Evolutionary conservation across 192 early-diverging fungal species (phyloP), one percentile per base, ranked within the genome.

Genomic region (Coemansia sp.): DNA sequence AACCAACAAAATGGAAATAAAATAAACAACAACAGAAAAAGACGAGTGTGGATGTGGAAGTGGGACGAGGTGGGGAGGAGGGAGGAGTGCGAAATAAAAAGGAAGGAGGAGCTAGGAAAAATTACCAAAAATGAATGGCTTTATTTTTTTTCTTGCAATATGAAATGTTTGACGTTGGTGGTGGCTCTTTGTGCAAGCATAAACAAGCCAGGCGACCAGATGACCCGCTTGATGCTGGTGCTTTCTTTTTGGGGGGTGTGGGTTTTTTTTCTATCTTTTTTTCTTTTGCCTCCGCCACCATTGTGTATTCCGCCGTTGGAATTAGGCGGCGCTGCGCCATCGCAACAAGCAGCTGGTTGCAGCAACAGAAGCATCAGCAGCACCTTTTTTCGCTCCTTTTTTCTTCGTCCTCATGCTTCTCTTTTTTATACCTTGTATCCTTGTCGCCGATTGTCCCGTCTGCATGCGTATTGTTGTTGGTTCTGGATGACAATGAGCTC

Each of bases 321-420:
- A 49, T 49, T 49, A 49, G 47, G 47, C 47, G 47, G 47, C 47
- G 47, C 47, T 49, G 47, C 47, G 47, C 47, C 47, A 49, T 49
- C 47, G 47, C 6, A 49, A n/a, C 47, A 6, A n/a, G 47, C n/a
- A n/a, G 6, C 47, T 49, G 47, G 47, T 6, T 49, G 47, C 47
- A 49, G 47, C 47, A 49, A n/a, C 47, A 32, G 32, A 32, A 2
- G 32, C 32, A 32, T 32, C 32, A 32, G 32, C 32, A 32, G 32
- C 32, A 32, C 32, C 32, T 32, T 32, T 21, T 21, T 21, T 21
- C 21, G 1, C 32, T 32, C 2, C 4, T 32, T 32, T 32, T 32
- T 32, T 32, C 2, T 32, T 32, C 21, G 21, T 32, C 32, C 32
- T 32, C 32, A 32, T 32, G 32, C 32, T 32, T 32, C 32, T 32